Evolutionary conservation across 495 filamentous ascomycete genomes (phyloP).

Genomic region (Talaromyces borbonicus): DNA sequence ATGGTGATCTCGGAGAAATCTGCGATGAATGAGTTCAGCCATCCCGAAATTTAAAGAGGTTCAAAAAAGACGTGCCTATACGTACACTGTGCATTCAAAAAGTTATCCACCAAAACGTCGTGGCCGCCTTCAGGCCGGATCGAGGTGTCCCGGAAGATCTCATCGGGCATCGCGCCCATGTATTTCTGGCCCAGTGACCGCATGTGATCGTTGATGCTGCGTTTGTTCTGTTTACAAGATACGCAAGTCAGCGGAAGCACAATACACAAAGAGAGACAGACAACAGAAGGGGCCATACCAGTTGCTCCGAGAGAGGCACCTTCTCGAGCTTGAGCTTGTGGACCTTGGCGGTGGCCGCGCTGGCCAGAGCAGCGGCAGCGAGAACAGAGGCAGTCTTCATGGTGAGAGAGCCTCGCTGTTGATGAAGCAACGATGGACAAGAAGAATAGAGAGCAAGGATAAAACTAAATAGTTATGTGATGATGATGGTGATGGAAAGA

Average conservation of each 20-base stretch:
- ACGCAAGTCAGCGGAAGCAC: conserved; percentile 12
- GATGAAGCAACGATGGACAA: conserved; percentile 10
- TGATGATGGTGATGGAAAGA: conserved; percentile 11
- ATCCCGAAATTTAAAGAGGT: conserved; percentile 6
- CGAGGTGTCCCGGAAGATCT: conserved; percentile 68
- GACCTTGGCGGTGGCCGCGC: conserved; percentile 70
- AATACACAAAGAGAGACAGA: neutral
- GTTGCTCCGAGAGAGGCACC: conserved; percentile 82
- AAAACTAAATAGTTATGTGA: neutral
- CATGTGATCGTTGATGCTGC: conserved; percentile 73
- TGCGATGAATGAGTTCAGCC: conserved; percentile 26
- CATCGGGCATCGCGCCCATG: conserved; percentile 71
- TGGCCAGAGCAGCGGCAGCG: conserved; percentile 71
- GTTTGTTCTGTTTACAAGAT: conserved; percentile 44
- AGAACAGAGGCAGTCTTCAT: conserved; percentile 79
- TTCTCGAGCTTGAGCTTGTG: conserved; percentile 98
- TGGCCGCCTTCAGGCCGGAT: conserved; percentile 61
- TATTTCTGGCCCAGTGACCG: conserved; percentile 70
- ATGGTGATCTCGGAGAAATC: conserved; percentile 96
- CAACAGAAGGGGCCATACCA: conserved; percentile 48
- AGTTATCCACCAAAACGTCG: conserved; percentile 86
- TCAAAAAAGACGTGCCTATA: too few relatives aligned
- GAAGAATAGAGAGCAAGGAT: neutral
- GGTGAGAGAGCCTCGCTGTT: conserved; percentile 15
- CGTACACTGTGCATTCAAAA: conserved; percentile 98